A percentile compares a stretch with the other conserved stretches of the same genome.
Conservation (phyloP, 768 basidiomycete species). For the Termitomyces titanicus region DNA sequence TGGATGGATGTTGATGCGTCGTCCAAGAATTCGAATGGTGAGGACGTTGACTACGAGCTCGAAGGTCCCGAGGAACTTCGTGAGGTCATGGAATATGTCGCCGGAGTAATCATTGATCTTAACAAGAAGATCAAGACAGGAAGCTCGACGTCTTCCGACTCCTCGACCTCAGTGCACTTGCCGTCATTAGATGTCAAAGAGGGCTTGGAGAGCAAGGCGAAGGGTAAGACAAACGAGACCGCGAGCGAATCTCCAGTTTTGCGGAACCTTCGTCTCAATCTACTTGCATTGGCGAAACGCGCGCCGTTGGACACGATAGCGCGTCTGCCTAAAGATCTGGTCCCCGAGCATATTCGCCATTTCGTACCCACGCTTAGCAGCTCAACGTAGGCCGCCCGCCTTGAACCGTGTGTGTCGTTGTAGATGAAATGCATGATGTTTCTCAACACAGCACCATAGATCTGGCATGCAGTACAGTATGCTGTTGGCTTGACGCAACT, state of each 20-base stretch:
- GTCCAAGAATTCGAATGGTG: slow-evolving; percentile 12
- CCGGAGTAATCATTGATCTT: slow-evolving; percentile 45
- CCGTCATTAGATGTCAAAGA: slow-evolving; percentile 3
- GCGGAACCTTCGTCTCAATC: slow-evolving; percentile 63
- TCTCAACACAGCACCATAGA: not conserved
- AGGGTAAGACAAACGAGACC: not conserved
- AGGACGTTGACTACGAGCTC: slow-evolving; percentile 23
- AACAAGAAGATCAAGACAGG: slow-evolving; percentile 25
- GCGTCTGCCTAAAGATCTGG: slow-evolving; percentile 56
- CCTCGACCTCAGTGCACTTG: not conserved
- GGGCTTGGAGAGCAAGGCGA: not conserved
- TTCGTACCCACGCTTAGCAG: slow-evolving; percentile 54
- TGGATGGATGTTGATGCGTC: slow-evolving; percentile 30
- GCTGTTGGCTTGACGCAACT: no score
- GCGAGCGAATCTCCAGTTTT: slow-evolving; percentile 44
- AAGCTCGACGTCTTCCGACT: slow-evolving; percentile 5
- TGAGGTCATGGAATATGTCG: slow-evolving; percentile 57
- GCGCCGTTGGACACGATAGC: slow-evolving; percentile 74
- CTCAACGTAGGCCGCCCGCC: slow-evolving; percentile 8
- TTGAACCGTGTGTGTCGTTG: not conserved
- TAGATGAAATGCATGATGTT: not conserved
- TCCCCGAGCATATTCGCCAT: slow-evolving; percentile 61
- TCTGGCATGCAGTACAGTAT: not conserved
- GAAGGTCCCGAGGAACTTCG: slow-evolving; percentile 48
- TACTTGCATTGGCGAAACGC: slow-evolving; percentile 74